Evolutionary conservation across 495 filamentous ascomycete genomes (phyloP), one percentile per base, ranked within the genome.

Genomic region (Aspergillus sclerotiicarbonarius): DNA sequence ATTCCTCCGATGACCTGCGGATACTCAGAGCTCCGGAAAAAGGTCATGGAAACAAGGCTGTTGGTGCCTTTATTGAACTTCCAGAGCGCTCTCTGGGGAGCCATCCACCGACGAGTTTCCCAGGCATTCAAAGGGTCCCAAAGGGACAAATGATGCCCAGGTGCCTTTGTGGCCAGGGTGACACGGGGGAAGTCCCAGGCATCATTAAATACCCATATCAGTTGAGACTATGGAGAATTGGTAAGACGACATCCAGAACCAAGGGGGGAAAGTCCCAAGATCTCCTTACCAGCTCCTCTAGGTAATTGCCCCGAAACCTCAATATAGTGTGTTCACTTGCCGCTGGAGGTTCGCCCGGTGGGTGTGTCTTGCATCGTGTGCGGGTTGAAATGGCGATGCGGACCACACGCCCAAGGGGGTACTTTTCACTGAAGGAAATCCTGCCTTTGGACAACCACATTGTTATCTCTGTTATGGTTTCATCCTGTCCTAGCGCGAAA

Each of bases 281-380:
- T 43, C 8, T 29, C 8, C 56, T 58, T 47, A 58, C 56, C 29
- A 58, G 56, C 3, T 47, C 29, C 37, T 58, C 56, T 1, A 58
- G 25, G 15, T 15, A 1, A 18, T 39, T 58, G 15, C 47, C 56
- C 32, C 15, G 2, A 16, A 58, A 58, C 8, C 39, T 25, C 21
- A 58, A 12, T n/a, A 53, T 15, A 33, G 8, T 48, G n/a, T 47
- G 21, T 9, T 18, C 29, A 20, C 37, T n/a, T 16, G 49, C 30
- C 12, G 8, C 12, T 13, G 20, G 43, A 8, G 31, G 13, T 4
- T 2, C 13, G 13, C 39, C 51, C n/a, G 25, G 25, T 6, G 58
- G 51, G 30, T 51, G 55, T 12, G 20, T 20, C 35, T 50, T 15
- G 13, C 29, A 54, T 4, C 35, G 31, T 8, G 51, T n/a, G 37